Evolutionary conservation across 2,329 filamentous ascomycete species (phyloP).

Genomic region (Hymenoscyphus albidus): DNA sequence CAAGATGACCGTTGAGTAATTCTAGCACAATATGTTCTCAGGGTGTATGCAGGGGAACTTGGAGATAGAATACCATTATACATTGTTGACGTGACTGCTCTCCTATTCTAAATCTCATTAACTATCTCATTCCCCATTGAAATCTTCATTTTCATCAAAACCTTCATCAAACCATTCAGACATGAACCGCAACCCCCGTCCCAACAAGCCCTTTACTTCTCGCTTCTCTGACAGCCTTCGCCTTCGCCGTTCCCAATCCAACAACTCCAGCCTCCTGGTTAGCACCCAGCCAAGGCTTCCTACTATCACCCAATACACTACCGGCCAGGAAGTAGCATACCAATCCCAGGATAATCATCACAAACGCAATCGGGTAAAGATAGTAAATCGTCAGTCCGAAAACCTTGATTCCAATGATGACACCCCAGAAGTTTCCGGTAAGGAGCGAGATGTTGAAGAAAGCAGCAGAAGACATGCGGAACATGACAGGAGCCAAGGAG

Average conservation of each 20-base stretch:
- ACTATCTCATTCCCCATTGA: no score
- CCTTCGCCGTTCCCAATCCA: constrained; percentile 81
- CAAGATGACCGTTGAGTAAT: no score
- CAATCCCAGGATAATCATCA: constrained; percentile 82
- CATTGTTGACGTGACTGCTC: no score
- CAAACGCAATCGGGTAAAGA: constrained; percentile 94
- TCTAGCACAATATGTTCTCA: no score
- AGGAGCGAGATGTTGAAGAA: constrained; percentile 96
- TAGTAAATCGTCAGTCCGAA: constrained; percentile 79
- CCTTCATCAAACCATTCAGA: background rate
- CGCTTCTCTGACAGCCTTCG: constrained; percentile 62
- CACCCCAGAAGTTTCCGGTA: constrained; percentile 95
- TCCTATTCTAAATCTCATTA: no score
- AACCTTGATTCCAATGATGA: constrained; percentile 84
- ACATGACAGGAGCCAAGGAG: constrained; percentile 76
- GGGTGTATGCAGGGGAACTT: no score
- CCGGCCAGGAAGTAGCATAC: constrained; percentile 84
- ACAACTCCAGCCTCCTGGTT: constrained; percentile 78
- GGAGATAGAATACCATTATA: no score
- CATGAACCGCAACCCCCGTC: background rate
- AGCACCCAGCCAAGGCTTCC: constrained; percentile 91
- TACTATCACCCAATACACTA: constrained; percentile 76
- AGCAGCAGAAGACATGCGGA: constrained; percentile 84
- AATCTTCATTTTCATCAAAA: no score
- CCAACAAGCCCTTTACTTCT: constrained; percentile 19